phyloP scores from a whole-genome alignment of 2,329 filamentous ascomycete species.

The Ophiostoma piceae region DNA sequence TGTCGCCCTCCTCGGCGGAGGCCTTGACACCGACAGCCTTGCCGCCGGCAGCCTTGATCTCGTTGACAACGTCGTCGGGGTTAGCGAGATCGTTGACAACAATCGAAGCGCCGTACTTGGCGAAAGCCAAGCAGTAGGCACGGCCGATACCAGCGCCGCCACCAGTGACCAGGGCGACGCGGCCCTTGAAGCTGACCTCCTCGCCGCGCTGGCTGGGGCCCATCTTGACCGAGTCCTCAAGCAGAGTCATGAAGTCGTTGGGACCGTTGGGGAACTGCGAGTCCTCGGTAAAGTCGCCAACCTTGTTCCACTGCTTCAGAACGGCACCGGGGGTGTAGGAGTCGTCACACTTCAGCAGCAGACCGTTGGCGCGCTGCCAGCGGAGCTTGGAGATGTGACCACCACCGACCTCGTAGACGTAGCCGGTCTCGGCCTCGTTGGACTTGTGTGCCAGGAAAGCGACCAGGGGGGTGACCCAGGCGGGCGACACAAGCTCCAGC shows the following conservation, averaged over 20 bases:
- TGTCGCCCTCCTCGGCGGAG: slow-evolving; percentile 86
- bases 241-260: slow-evolving; percentile 79
- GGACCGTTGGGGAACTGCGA: slow-evolving; percentile 78
- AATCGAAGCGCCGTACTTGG: slow-evolving; percentile 72
- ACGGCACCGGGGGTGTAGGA: slow-evolving; percentile 83
- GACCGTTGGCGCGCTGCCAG: slow-evolving; percentile 89
- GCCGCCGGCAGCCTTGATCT: slow-evolving; percentile 85
- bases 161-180: slow-evolving; percentile 81
- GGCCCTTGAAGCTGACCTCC: slow-evolving; percentile 74
- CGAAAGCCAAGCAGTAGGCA: slow-evolving; percentile 79
- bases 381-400: slow-evolving; percentile 88
- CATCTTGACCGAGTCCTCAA: slow-evolving; percentile 78
- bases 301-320: slow-evolving; percentile 81
- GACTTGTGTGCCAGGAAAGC: slow-evolving; percentile 81
- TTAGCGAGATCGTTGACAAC: slow-evolving; percentile 96
- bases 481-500: slow-evolving; percentile 76
- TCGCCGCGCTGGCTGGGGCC: slow-evolving; percentile 65
- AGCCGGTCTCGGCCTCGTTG: slow-evolving; percentile 75
- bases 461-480: slow-evolving; percentile 92
- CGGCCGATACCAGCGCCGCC: slow-evolving; percentile 87
- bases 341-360: slow-evolving; percentile 82
- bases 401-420: slow-evolving; percentile 90
- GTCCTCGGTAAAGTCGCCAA: slow-evolving; percentile 72
- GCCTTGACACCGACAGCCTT: slow-evolving; percentile 91
- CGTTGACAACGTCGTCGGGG: slow-evolving; percentile 82